These are phyloP conservation scores for Trifolium repens DNA, from an alignment of 306 rosid genomes.

Conservation along the genomic window DNA sequence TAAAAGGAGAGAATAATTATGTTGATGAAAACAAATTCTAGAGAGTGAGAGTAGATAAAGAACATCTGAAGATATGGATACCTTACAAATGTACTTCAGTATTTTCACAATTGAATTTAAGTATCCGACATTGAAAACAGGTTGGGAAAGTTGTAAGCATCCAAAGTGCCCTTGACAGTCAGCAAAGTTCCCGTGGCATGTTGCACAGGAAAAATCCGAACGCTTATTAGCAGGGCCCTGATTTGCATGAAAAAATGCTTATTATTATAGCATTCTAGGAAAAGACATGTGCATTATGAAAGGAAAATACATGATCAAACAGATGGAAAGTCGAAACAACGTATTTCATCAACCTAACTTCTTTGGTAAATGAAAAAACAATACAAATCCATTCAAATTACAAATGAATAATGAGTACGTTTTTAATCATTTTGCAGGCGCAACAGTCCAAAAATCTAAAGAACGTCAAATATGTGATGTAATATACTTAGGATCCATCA, in stretches of 20 bases:
- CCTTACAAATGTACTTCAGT: conserved; percentile 96
- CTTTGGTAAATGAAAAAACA: background rate
- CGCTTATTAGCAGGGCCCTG: conserved; percentile 84
- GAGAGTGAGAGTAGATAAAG: conserved; percentile 6
- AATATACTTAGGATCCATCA: background rate
- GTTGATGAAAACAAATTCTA: conserved; percentile 22
- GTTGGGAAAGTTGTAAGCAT: conserved; percentile 68
- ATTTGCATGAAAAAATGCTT: conserved; percentile 17
- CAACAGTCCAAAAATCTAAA: background rate
- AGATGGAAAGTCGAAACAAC: background rate
- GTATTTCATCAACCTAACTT: background rate
- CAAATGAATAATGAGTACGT: background rate
- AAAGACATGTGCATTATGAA: conserved; percentile 13
- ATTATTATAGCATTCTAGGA: conserved; percentile 23
- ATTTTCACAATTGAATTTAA: conserved; percentile 58
- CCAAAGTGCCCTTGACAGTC: conserved; percentile 93
- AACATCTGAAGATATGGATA: conserved; percentile 34
- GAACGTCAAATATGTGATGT: background rate
- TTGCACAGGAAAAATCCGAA: conserved; percentile 51
- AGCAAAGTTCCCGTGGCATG: conserved; percentile 66
- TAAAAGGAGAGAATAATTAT: conserved; percentile 1
- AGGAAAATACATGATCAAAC: conserved; percentile 18
- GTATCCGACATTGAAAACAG: conserved; percentile 81
- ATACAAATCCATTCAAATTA: background rate
- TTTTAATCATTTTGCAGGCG: background rate